A percentile compares a stretch with the other conserved stretches of the same genome.
phyloP scores from a whole-genome alignment of 1,284 basidiomycete genomes.

The Sporisorium sorghi region DNA sequence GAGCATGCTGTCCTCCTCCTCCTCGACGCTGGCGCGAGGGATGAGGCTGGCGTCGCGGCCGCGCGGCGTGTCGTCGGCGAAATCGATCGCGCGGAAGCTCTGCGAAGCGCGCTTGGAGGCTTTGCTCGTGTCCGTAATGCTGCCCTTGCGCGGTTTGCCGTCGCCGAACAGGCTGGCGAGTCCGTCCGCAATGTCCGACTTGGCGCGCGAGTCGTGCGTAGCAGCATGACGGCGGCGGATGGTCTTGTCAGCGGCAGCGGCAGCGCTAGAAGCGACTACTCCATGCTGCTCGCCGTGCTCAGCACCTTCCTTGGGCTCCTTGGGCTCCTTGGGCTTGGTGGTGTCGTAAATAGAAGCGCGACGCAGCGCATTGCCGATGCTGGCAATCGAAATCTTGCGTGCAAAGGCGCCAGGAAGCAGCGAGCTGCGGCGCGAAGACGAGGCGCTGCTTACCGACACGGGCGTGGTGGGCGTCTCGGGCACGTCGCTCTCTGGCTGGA shows the following conservation, averaged over 20 bases:
- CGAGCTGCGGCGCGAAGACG: conserved; percentile 26
- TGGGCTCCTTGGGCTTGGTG: conserved; percentile 28
- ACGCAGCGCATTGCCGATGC: conserved; percentile 37
- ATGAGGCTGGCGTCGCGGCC: conserved; percentile 26
- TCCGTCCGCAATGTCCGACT: conserved; percentile 36
- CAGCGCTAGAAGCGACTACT: background rate
- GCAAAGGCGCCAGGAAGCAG: conserved; percentile 17
- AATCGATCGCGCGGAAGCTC: conserved; percentile 40
- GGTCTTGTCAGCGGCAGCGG: background rate
- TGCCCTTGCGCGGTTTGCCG: conserved; percentile 22
- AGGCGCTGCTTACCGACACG: conserved; percentile 14
- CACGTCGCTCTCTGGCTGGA: conserved; percentile 7
- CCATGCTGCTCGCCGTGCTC: background rate
- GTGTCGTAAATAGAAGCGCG: conserved; percentile 42
- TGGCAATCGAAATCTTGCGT: conserved; percentile 46
- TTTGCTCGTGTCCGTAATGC: background rate
- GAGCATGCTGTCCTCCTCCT: conserved; percentile 40
- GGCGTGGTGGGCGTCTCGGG: conserved; percentile 29
- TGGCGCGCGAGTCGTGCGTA: conserved; percentile 26
- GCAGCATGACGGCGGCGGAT: conserved; percentile 18
- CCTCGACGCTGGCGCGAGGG: conserved; percentile 12
- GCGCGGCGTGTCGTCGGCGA: conserved; percentile 47
- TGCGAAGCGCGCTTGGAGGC: background rate
- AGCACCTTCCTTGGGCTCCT: conserved; percentile 18
- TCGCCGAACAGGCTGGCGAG: conserved; percentile 31